Evolutionary conservation across 805 yeast genomes (phyloP).

Genomic region (Candida tallmaniae): DNA sequence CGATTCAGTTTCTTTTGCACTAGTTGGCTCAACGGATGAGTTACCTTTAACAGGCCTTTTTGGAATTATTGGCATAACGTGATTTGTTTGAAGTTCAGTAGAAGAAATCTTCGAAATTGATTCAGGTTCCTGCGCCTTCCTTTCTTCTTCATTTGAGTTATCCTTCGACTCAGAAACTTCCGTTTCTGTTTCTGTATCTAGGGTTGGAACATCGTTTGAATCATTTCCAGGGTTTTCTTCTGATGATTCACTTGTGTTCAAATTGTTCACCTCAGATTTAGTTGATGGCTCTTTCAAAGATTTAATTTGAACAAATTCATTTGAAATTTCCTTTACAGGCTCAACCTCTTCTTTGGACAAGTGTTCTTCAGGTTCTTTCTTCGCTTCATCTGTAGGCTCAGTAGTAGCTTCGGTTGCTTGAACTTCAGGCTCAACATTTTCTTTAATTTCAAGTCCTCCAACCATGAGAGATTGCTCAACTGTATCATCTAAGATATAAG

Average conservation of each 20-base stretch:
- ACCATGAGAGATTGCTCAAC: too few relatives aligned
- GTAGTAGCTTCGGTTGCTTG: background rate
- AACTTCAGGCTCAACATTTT: background rate
- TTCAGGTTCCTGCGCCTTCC: background rate
- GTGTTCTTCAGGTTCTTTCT: conserved; percentile 1
- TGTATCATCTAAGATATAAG: too few relatives aligned
- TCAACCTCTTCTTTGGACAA: background rate
- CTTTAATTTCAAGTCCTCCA: background rate
- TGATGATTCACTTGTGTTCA: too few relatives aligned
- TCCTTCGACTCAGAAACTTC: background rate
- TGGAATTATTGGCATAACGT: conserved; percentile 9
- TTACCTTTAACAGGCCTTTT: conserved; percentile 5
- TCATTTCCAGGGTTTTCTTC: background rate
- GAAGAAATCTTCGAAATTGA: too few relatives aligned
- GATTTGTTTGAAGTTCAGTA: background rate
- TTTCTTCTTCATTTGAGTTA: background rate
- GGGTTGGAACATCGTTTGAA: background rate
- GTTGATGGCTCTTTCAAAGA: too few relatives aligned
- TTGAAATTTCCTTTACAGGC: too few relatives aligned
- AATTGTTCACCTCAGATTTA: too few relatives aligned
- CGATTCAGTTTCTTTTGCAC: conserved; percentile 8
- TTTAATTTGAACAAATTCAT: too few relatives aligned
- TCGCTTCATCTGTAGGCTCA: too few relatives aligned
- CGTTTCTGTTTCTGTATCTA: background rate
- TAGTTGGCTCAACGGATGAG: conserved; percentile 5